Base-by-base conservation (phyloP, 768 basidiomycete genomes). In the button mushroom (Agaricus bisporus) region DNA sequence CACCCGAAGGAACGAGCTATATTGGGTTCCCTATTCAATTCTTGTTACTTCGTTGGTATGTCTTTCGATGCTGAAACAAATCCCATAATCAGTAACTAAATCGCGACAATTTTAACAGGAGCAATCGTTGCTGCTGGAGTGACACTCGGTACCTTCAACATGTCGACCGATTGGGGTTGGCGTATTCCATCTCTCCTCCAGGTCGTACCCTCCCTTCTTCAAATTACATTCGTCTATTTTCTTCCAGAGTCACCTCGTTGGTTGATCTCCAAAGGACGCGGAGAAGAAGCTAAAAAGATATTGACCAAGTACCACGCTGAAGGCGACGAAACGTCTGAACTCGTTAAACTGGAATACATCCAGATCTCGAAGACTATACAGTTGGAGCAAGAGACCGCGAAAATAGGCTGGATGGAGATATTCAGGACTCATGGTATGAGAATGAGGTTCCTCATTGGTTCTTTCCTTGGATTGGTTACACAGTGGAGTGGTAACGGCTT, bases 1-100 rank as follows among this genome's bases (percentile, higher is more conserved):
- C 81, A 85, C 66, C 85, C 85, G 0, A 83, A 81, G 50, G 85
- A 87, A 67, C 81, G 86, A 47, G 82, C 80, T 1, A 75, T 78
- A 5, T 61, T 88, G 17, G 84, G 83, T 8, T 82, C 82, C 3
- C 68, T 82, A 1, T 84, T 81, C 70, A 83, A 83, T 64, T 72
- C 81, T 0, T 82, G 78, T 54, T 86, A 81, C 70, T 83, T 80
- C 63, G 74, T 80, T 41, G 78, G 78, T 73, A 60, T 38, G 62
- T 50, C 26, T 38, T 41, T n/a, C 35, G 15, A 18, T 3, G 8
- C 1, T 9, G 28, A 6, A 25, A 28, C 29, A 25, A 48, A n/a
- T 56, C 29, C 41, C 26, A 29, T 7, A 7, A 48, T 26, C 10
- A 25, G 32, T 18, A 18, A n/a, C n/a, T n/a, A n/a, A 28, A 55